These are phyloP conservation scores for Claviceps digitariae DNA, from an alignment of 2,329 filamentous ascomycete species.

Conservation along the genomic window DNA sequence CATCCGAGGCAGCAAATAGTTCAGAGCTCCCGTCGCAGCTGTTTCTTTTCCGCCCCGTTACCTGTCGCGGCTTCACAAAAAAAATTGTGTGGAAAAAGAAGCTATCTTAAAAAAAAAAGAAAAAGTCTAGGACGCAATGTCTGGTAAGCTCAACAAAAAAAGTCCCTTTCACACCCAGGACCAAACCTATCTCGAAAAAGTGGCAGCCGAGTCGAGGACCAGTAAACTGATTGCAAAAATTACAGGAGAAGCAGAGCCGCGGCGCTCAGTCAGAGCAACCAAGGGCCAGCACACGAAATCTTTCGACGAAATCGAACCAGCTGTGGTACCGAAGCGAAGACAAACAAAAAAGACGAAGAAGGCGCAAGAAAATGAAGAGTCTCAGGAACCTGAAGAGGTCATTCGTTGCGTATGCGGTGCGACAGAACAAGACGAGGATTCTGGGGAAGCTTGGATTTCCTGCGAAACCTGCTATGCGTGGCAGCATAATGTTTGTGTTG, in stretches of 20 bases:
- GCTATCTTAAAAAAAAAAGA: neutral
- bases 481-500: constrained; percentile 97
- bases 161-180: neutral
- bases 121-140: constrained; percentile 14
- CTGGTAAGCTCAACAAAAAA: constrained; percentile 18
- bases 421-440: constrained; percentile 71
- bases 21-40: neutral
- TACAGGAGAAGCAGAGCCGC: constrained; percentile 53
- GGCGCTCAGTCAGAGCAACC: constrained; percentile 87
- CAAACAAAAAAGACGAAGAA: constrained; percentile 39
- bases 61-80: neutral
- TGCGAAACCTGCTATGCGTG: constrained; percentile 87
- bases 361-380: constrained; percentile 46
- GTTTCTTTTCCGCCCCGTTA: neutral
- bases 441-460: constrained; percentile 85
- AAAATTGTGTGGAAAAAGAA: neutral
- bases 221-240: constrained; percentile 5
- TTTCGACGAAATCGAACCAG: constrained; percentile 58
- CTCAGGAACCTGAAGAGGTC: constrained; percentile 51
- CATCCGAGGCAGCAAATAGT: constrained; percentile 6
- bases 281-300: constrained; percentile 92
- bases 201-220: neutral
- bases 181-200: neutral
- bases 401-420: constrained; percentile 92
- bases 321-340: constrained; percentile 40